Conservation (phyloP, 768 basidiomycete species). For the Fomitopsis serialis region DNA sequence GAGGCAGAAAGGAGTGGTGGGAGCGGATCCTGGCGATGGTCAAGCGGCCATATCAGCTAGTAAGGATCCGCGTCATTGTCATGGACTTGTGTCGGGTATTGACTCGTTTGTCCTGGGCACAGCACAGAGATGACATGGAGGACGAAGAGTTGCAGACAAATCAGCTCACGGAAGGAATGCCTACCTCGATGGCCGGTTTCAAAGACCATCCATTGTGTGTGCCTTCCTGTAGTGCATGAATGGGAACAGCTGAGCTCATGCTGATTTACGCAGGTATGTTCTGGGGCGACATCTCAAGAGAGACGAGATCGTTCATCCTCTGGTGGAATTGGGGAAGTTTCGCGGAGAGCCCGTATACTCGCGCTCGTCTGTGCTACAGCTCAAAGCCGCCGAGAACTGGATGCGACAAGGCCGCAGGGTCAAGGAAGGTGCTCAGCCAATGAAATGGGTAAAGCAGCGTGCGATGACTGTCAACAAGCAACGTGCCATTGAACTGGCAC, state of each 20-base stretch:
- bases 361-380: constrained; percentile 72
- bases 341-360: constrained; percentile 90
- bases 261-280: constrained; percentile 52
- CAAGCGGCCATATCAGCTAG: constrained; percentile 76
- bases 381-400: constrained; percentile 94
- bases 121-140: constrained; percentile 92
- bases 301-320: constrained; percentile 80
- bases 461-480: constrained; percentile 74
- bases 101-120: constrained; percentile 3
- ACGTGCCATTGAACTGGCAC: constrained; percentile 64
- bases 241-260: too few relatives aligned
- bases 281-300: constrained; percentile 84
- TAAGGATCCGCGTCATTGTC: constrained; percentile 23
- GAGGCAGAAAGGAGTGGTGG: constrained; percentile 84
- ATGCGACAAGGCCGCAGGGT: constrained; percentile 81
- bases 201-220: constrained; percentile 90
- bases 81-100: too few relatives aligned
- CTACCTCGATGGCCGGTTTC: constrained; percentile 84
- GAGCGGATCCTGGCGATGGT: constrained; percentile 56
- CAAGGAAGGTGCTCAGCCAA: constrained; percentile 69
- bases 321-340: constrained; percentile 84
- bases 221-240: too few relatives aligned
- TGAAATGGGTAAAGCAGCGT: constrained; percentile 86
- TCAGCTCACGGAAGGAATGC: constrained; percentile 89
- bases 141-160: constrained; percentile 79